Base-by-base conservation (phyloP, 495 filamentous ascomycete genomes). In the Aspergillus ostianus region DNA sequence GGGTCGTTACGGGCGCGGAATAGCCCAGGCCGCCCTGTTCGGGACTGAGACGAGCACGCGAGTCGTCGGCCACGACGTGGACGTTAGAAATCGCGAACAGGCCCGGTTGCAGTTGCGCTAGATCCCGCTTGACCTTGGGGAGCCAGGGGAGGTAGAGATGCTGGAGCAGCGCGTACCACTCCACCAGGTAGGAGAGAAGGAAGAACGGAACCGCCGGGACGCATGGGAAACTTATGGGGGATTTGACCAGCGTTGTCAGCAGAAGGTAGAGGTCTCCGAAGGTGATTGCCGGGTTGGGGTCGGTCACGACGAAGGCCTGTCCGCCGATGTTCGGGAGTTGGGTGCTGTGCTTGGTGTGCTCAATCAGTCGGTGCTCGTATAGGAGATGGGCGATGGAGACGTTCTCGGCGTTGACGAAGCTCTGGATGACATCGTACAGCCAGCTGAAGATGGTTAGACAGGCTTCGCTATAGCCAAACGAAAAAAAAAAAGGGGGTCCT, bases 381-480 rank as follows among this genome's bases (percentile, higher is more conserved):
- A 83, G 67, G n/a, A 86, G 70, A 52, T 86, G 84, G 4, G 82
- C 82, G 56, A 84, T 68, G 1, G 82, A 81, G 20, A 82, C 80
- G 64, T 86, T 85, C 57, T 79, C 77, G 32, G 81, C 82, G 59
- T 84, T 82, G 36, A 82, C 80, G 48, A 84, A 85, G 62, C 72
- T 80, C 59, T 86, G 83, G 2, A 81, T 73, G n/a, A 82, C 70
- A 27, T 76, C 70, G 9, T 60, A 57, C 1, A 73, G 70, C 83
- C 82, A 86, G 29, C 77, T 79, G 62, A 64, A 60, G 12, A 58
- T 23, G 54, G 51, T 44, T 66, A 66, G 20, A 67, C 62, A 55
- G 66, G 45, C 19, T 64, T 2, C 64, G 60, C 29, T 72, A 67
- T 26, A 10, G 18, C n/a, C 6, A 41, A 23, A 17, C n/a, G 19